Percentiles rank a stretch among this genome's conserved stretches.
Conservation (phyloP, 2,329 filamentous ascomycete species). For the Pseudogymnoascus sp. region DNA sequence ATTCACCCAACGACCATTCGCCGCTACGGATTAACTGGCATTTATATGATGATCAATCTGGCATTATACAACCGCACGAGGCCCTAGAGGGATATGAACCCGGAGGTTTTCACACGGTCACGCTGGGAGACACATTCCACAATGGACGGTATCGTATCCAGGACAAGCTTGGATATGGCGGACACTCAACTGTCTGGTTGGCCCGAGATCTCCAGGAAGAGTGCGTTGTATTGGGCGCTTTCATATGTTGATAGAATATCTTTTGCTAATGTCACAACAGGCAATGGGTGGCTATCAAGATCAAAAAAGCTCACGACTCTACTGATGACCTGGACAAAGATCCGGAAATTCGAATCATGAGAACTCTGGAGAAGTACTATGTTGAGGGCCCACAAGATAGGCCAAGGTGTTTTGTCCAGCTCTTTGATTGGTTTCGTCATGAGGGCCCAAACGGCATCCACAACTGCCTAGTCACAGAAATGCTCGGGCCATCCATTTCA, state of each 20-base stretch:
- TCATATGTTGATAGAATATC: background rate
- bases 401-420: slow-evolving; percentile 26
- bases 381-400: slow-evolving; percentile 10
- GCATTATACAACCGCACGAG: slow-evolving; percentile 9
- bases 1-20: background rate
- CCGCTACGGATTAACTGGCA: background rate
- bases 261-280: background rate
- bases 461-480: slow-evolving; percentile 35
- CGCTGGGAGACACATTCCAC: slow-evolving; percentile 24
- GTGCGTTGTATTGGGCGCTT: background rate
- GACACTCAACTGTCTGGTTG: slow-evolving; percentile 35
- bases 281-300: slow-evolving; percentile 16
- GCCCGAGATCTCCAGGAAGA: slow-evolving; percentile 23
- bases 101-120: slow-evolving; percentile 15
- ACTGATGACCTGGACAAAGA: background rate
- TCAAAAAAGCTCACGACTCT: slow-evolving; percentile 9
- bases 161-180: slow-evolving; percentile 33
- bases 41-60: background rate
- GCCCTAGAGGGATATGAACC: slow-evolving; percentile 12
- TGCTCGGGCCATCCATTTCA: background rate
- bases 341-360: background rate
- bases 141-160: slow-evolving; percentile 29
- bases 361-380: background rate
- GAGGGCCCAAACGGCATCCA: slow-evolving; percentile 38
- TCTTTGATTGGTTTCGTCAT: slow-evolving; percentile 32